A percentile compares a stretch with the other conserved stretches of the same genome.
phyloP scores from a whole-genome alignment of 78 protist genomes.

The Corallochytrium limacisporum region DNA sequence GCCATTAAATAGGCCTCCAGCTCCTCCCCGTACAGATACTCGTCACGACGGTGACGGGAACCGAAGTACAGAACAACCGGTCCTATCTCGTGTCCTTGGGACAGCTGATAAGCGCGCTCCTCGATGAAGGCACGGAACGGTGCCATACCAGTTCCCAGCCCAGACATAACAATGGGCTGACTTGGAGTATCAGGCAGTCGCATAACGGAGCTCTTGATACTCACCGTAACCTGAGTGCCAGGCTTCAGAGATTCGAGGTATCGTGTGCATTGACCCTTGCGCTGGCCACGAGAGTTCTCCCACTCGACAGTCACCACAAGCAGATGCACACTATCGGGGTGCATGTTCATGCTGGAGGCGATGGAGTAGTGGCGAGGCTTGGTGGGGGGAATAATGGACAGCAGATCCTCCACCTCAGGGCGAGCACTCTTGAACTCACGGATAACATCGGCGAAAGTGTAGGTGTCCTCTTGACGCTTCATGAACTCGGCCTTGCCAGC shows the following conservation, averaged over 20 bases:
- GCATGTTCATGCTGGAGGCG: slow-evolving; percentile 32
- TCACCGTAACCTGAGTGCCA: slow-evolving; percentile 2
- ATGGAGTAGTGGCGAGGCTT: slow-evolving; percentile 62
- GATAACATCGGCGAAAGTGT: slow-evolving; percentile 24
- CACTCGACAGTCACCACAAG: slow-evolving; percentile 37
- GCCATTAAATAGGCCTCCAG: slow-evolving; percentile 5
- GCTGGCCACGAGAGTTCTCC: slow-evolving; percentile 12
- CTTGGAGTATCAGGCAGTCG: slow-evolving; percentile 14
- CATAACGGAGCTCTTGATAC: slow-evolving; percentile 31
- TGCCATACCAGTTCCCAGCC: slow-evolving; percentile 67
- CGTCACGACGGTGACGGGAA: slow-evolving; percentile 33
- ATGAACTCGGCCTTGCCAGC: slow-evolving; percentile 33
- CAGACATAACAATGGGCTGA: slow-evolving; percentile 27
- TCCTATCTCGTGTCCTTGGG: slow-evolving; percentile 21
- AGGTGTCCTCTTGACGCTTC: slow-evolving; percentile 2
- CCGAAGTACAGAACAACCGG: slow-evolving; percentile 49
- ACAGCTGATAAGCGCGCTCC: slow-evolving; percentile 15
- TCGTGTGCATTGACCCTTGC: slow-evolving; percentile 37
- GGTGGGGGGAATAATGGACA: slow-evolving; percentile 29
- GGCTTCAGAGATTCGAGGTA: slow-evolving; percentile 5
- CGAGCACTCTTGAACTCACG: slow-evolving; percentile 26
- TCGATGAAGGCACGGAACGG: slow-evolving; percentile 48
- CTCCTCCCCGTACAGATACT: slow-evolving; percentile 51
- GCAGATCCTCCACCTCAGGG: slow-evolving; percentile 29
- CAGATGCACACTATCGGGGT: slow-evolving; percentile 29